phyloP scores from a whole-genome alignment of 108 stramenopile species.

The Nitzschia sp. region DNA sequence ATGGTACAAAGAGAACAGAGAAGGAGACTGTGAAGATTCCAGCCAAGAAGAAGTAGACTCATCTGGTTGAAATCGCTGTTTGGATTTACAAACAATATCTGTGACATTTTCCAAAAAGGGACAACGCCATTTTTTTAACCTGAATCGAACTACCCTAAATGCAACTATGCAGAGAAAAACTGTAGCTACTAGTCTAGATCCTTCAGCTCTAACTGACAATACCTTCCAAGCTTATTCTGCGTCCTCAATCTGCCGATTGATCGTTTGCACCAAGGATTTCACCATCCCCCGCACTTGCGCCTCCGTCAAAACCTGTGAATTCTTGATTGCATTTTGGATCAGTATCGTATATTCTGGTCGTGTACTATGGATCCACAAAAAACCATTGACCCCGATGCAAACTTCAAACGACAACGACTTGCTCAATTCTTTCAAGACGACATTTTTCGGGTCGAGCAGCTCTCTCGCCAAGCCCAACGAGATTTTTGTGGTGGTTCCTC shows the following conservation, averaged over 20 bases:
- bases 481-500: conserved; percentile 60
- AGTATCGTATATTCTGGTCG: conserved; percentile 74
- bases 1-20: conserved; percentile 37
- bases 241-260: conserved; percentile 48
- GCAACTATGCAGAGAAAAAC: too few species aligned
- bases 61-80: too few species aligned
- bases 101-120: too few species aligned
- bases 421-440: conserved; percentile 60
- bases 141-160: too few species aligned
- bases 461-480: conserved; percentile 77
- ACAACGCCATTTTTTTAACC: too few species aligned
- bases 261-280: conserved; percentile 67
- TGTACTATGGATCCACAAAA: conserved; percentile 73
- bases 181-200: too few species aligned
- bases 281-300: conserved; percentile 83
- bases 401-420: conserved; percentile 72
- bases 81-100: too few species aligned
- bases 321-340: conserved; percentile 77
- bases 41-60: conserved; percentile 15
- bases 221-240: conserved; percentile 41
- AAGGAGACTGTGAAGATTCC: conserved; percentile 38
- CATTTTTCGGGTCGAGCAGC: conserved; percentile 59
- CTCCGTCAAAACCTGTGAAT: conserved; percentile 73
- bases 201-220: too few species aligned
- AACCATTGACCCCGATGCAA: conserved; percentile 80